Conservation (phyloP, 768 basidiomycete genomes). For the Cystofilobasidium capitatum region DNA sequence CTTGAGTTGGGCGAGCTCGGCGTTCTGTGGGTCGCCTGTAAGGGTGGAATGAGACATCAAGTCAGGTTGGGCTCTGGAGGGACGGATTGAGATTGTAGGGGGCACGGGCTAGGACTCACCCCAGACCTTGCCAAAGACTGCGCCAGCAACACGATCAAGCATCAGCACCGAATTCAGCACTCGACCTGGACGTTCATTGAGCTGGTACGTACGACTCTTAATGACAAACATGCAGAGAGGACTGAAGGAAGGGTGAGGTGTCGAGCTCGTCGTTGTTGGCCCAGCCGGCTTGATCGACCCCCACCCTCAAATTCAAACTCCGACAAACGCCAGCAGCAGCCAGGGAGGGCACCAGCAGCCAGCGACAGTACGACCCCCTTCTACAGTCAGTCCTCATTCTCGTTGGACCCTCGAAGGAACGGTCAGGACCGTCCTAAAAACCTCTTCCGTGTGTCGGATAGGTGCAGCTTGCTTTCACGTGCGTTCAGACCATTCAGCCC, state of each 20-base stretch:
- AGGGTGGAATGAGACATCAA: neutral
- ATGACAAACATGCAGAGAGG: constrained; percentile 65
- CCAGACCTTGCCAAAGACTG: constrained; percentile 89
- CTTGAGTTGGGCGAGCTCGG: constrained; percentile 89
- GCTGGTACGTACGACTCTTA: constrained; percentile 56
- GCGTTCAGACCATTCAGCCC: too few species aligned
- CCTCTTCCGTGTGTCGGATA: too few species aligned
- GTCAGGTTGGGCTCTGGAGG: neutral
- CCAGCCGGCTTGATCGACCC: too few species aligned
- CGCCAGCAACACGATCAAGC: neutral
- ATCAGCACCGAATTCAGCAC: neutral
- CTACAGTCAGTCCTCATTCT: too few species aligned
- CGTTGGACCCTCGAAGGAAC: too few species aligned
- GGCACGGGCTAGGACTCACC: constrained; percentile 50
- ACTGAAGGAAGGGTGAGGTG: neutral
- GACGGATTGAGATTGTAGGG: too few species aligned
- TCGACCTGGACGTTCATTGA: constrained; percentile 19
- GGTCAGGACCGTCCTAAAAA: too few species aligned
- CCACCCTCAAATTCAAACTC: too few species aligned
- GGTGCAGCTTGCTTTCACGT: too few species aligned
- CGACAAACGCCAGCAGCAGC: too few species aligned
- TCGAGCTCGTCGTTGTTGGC: neutral
- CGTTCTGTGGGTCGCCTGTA: constrained; percentile 81
- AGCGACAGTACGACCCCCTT: too few species aligned
- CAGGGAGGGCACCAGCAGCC: too few species aligned